Conservation (phyloP, 2,329 filamentous ascomycete genomes). For the Cladophialophora yegresii region DNA sequence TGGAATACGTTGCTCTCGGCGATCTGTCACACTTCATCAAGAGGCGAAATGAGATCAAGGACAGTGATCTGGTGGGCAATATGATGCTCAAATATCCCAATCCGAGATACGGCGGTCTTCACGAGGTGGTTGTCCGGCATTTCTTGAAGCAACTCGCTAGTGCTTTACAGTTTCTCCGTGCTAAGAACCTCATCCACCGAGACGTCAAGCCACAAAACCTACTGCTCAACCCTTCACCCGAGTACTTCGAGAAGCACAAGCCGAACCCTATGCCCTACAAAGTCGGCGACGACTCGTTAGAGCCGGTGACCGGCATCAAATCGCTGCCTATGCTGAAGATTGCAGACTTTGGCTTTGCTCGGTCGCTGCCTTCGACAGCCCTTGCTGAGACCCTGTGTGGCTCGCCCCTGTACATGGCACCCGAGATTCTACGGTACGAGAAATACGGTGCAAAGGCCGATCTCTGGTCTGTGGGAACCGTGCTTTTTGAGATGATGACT, state of each 20-base stretch:
- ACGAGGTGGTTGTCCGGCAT: conserved; percentile 95
- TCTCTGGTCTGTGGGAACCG: conserved; percentile 95
- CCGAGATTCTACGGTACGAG: conserved; percentile 94
- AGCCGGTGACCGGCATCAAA: conserved; percentile 75
- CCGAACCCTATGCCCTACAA: conserved; percentile 70
- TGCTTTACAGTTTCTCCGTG: conserved; percentile 83
- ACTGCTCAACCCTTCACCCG: conserved; percentile 77
- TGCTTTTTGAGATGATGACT: conserved; percentile 91
- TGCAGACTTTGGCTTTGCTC: conserved; percentile 97
- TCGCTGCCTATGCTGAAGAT: conserved; percentile 96
- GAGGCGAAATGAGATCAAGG: conserved; percentile 78
- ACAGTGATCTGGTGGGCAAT: conserved; percentile 78
- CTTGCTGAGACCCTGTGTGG: conserved; percentile 95
- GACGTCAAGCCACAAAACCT: conserved; percentile 98
- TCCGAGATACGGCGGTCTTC: conserved; percentile 76
- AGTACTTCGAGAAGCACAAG: conserved; percentile 65
- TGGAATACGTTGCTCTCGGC: conserved; percentile 97
- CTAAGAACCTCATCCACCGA: conserved; percentile 86
- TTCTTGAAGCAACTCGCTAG: conserved; percentile 94
- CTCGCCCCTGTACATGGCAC: conserved; percentile 97
- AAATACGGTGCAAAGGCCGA: conserved; percentile 97
- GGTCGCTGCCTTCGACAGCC: conserved; percentile 84
- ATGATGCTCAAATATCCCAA: conserved; percentile 95
- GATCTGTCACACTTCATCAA: conserved; percentile 96
- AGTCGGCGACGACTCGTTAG: conserved; percentile 76